Evolutionary conservation across 2,329 filamentous ascomycete species (phyloP).

Genomic region (Penicillium nordicum): DNA sequence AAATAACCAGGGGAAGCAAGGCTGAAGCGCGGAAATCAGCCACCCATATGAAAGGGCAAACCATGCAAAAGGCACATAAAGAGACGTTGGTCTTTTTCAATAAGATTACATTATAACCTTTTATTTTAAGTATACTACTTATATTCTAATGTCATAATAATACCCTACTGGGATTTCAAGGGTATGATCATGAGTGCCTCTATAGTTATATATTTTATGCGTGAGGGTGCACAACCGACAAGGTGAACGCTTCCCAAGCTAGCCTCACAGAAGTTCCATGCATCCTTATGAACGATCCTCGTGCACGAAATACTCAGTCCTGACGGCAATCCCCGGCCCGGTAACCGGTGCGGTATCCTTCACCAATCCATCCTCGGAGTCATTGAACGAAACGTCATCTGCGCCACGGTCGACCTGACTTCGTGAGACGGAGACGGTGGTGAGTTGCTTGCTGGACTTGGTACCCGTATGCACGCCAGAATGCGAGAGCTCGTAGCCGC

Average conservation of each 20-base stretch:
- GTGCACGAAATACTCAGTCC: slow-evolving; percentile 15
- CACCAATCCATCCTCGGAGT: slow-evolving; percentile 20
- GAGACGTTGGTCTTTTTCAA: neutral
- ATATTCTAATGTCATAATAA: neutral
- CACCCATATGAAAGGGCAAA: no score
- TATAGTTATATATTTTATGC: neutral
- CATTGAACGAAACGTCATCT: slow-evolving; percentile 15
- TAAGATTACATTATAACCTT: neutral
- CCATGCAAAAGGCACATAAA: no score
- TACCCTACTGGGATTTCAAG: neutral
- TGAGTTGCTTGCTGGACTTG: slow-evolving; percentile 1
- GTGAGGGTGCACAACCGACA: neutral
- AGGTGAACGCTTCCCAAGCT: neutral
- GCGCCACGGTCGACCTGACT: neutral
- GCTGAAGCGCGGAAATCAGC: neutral
- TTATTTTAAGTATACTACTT: neutral
- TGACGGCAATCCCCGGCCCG: slow-evolving; percentile 18
- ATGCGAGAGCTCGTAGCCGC: slow-evolving; percentile 19
- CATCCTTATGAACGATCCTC: neutral
- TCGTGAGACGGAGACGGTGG: slow-evolving; percentile 12
- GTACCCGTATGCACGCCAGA: slow-evolving; percentile 7
- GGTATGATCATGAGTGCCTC: neutral
- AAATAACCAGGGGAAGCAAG: neutral
- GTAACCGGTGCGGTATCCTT: slow-evolving; percentile 1
- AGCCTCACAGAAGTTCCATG: neutral